Base-by-base conservation (phyloP, 2,329 filamentous ascomycete genomes). In the Apiospora marii region DNA sequence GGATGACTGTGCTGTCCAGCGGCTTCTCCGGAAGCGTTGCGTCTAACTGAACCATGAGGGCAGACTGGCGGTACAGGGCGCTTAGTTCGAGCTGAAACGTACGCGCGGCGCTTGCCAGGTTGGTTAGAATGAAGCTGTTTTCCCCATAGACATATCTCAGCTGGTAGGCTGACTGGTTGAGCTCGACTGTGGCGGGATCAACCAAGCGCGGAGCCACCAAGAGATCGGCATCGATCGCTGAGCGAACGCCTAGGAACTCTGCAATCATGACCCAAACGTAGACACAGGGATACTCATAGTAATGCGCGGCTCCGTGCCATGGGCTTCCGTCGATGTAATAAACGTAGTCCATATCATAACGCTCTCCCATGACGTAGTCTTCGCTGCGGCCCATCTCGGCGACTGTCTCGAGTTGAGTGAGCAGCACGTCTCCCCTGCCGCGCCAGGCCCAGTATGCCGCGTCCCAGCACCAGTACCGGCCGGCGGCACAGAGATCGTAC, bases 241-340 rank as follows among this genome's bases (percentile, higher is more conserved):
- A 53, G 24, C 68, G 70, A 34, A 74, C 48, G 6, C 73, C 73
- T 7, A 74, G 53, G 14, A 67, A 71, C 68, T 74, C 71, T 43
- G 46, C 43, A 12, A 74, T 34, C 44, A 74, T 16, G 12, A 74
- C 70, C 73, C 71, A 74, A 8, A 34, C 34, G 48, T 58, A 74
- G 7, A 74, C 73, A 34, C 73, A 74, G 4, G 73, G 73, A 37
- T 74, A 74, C 67, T 74, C 73, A 30, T 74, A 74, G 34, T 74
- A 74, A 30, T 74, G 73, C 1, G 73, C 72, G 2, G 73, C 73
- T 19, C 73, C 73, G 22, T 74, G 73, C 73, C 73, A 74, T 14
- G 69, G 69, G 27, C 58, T 69, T 12, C 72, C 73, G 58, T 74
- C 73, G 8, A 41, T 19, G 41, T 74, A 74, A 37, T 73, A 74